These are phyloP conservation scores for Aphanomyces cochlioides DNA, from an alignment of 352 stramenopile genomes.

Conservation along the genomic window DNA sequence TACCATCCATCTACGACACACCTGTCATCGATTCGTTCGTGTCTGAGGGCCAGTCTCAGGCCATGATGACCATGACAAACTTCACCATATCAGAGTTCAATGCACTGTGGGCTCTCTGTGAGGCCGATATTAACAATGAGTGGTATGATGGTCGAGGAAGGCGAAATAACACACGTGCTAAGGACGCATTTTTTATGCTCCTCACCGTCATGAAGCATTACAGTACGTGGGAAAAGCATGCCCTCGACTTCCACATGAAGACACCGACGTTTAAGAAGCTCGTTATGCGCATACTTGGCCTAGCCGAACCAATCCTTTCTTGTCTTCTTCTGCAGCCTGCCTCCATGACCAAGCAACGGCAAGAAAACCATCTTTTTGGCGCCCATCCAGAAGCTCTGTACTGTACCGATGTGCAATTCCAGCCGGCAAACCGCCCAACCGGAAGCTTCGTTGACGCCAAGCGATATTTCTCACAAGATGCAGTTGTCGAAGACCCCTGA, in stretches of 20 bases:
- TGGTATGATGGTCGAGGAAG: slow-evolving; percentile 12
- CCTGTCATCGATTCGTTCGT: background rate
- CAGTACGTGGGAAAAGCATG: slow-evolving; percentile 14
- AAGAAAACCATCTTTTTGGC: background rate
- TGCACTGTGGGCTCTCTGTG: background rate
- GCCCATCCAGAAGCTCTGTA: background rate
- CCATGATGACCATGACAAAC: background rate
- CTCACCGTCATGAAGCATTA: slow-evolving; percentile 18
- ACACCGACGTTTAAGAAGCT: slow-evolving; percentile 11
- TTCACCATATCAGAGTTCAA: slow-evolving; percentile 10
- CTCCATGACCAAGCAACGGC: background rate
- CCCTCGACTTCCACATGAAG: slow-evolving; percentile 3
- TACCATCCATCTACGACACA: background rate
- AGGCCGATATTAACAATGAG: background rate
- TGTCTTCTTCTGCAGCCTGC: background rate
- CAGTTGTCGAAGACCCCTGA: slow-evolving; percentile 32
- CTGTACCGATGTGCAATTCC: slow-evolving; percentile 17
- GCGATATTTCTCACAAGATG: slow-evolving; percentile 32
- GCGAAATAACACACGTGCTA: background rate
- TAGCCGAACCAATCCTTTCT: slow-evolving; percentile 6
- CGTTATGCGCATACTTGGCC: background rate
- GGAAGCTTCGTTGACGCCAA: slow-evolving; percentile 1
- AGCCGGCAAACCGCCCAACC: slow-evolving; percentile 4
- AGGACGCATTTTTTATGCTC: slow-evolving; percentile 14
- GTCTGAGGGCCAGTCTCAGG: background rate